These are phyloP conservation scores for Colletotrichum sp. DNA, from an alignment of 2,329 filamentous ascomycete genomes.

Conservation along the genomic window DNA sequence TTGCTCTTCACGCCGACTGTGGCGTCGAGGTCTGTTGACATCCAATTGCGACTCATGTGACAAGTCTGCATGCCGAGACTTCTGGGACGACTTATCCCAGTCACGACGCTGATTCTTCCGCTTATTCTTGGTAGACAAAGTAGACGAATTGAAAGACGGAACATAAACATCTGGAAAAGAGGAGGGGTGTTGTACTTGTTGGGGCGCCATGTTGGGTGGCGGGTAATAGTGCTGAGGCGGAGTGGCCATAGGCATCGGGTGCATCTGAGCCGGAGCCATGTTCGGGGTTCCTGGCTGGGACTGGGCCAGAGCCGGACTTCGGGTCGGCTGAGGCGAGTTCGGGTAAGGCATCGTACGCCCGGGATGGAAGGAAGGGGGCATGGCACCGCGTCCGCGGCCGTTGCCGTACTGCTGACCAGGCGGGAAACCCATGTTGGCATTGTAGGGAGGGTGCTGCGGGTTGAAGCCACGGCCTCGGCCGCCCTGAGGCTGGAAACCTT, in stretches of 20 bases:
- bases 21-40: conserved; percentile 41
- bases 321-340: conserved; percentile 70
- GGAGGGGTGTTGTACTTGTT: conserved; percentile 63
- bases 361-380: conserved; percentile 52
- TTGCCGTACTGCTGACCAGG: conserved; percentile 44
- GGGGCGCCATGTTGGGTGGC: conserved; percentile 58
- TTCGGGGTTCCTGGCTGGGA: conserved; percentile 74
- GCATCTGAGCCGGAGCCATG: conserved; percentile 65
- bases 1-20: conserved; percentile 51
- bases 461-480: conserved; percentile 58
- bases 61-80: conserved; percentile 41
- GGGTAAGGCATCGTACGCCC: conserved; percentile 49
- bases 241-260: conserved; percentile 68
- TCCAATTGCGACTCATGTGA: conserved; percentile 39
- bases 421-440: conserved; percentile 49
- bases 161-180: conserved; percentile 36
- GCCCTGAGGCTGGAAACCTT: conserved; percentile 53
- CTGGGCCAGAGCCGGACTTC: conserved; percentile 70
- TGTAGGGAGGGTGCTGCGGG: conserved; percentile 47
- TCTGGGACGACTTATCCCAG: conserved; percentile 49
- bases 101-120: conserved; percentile 53
- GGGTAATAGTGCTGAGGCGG: conserved; percentile 67
- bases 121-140: conserved; percentile 43
- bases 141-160: not conserved
- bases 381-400: conserved; percentile 55